A percentile compares a stretch with the other conserved stretches of the same genome.
phyloP scores from a whole-genome alignment of 2,329 filamentous ascomycete genomes.

The Dactylellina sp. region DNA sequence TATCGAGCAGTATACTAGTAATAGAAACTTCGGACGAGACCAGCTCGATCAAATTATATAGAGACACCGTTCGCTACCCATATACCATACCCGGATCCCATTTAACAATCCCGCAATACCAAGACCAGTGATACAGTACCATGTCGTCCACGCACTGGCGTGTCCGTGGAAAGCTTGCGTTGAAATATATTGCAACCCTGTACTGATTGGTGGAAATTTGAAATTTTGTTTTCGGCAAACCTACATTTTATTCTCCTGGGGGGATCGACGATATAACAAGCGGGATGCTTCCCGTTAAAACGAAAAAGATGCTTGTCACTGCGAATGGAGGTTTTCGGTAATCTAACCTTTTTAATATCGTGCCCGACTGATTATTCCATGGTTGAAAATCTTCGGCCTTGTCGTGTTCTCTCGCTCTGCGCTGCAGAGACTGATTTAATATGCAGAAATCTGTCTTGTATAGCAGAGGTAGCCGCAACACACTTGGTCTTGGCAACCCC shows the following conservation, averaged over 20 bases:
- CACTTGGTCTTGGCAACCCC: no score
- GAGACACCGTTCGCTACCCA: no score
- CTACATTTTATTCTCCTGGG: not conserved
- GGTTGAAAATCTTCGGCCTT: no score
- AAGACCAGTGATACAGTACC: conserved; percentile 27
- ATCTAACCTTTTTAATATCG: not conserved
- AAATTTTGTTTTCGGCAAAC: conserved; percentile 18
- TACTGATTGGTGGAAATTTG: conserved; percentile 48
- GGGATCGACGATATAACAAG: conserved; percentile 11
- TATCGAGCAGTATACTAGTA: no score
- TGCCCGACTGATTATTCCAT: no score
- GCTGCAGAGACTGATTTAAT: no score
- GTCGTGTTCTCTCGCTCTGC: no score
- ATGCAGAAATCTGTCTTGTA: no score
- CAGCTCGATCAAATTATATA: no score
- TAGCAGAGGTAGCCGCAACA: no score
- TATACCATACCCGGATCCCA: not conserved
- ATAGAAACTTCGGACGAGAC: no score
- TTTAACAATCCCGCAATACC: conserved; percentile 1
- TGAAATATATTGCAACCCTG: conserved; percentile 2
- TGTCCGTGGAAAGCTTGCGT: not conserved
- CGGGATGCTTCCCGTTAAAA: conserved; percentile 45
- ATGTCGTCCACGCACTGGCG: not conserved
- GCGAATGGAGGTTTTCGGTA: not conserved
- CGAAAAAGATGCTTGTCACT: conserved; percentile 18